Evolutionary conservation across 768 basidiomycete species (phyloP).

Genomic region (Cyclocybe aegerita): DNA sequence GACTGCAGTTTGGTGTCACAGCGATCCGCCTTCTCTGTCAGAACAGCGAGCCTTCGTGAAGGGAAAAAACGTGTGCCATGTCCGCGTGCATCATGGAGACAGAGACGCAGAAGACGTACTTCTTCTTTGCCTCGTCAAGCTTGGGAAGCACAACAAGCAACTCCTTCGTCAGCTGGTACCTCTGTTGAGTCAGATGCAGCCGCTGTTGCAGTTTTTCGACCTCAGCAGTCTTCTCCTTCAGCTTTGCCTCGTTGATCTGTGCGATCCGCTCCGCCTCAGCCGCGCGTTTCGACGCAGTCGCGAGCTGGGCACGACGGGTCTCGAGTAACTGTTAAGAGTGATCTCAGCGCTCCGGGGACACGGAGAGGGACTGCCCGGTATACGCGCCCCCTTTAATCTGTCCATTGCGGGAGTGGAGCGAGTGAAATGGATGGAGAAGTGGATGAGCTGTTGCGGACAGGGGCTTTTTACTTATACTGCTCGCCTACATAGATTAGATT

Average conservation of each 20-base stretch:
- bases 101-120: conserved; percentile 21
- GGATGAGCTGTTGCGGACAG: neutral
- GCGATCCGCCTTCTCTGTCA: conserved; percentile 16
- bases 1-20: conserved; percentile 17
- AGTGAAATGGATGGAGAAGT: conserved; percentile 4
- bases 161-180: conserved; percentile 17
- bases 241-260: conserved; percentile 12
- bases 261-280: conserved; percentile 24
- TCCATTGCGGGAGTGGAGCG: conserved; percentile 13
- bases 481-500: conserved; percentile 19
- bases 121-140: conserved; percentile 23
- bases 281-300: conserved; percentile 23
- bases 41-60: conserved; percentile 9
- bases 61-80: conserved; percentile 1
- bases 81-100: neutral
- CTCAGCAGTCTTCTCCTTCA: conserved; percentile 22
- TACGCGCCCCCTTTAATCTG: conserved; percentile 17
- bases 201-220: conserved; percentile 21
- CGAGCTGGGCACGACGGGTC: conserved; percentile 20
- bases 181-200: conserved; percentile 18
- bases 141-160: conserved; percentile 19
- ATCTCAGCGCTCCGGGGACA: conserved; percentile 3
- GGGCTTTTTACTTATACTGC: conserved; percentile 6
- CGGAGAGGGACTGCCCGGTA: neutral
- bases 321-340: conserved; percentile 18